Conservation (phyloP, 2,329 filamentous ascomycete genomes). For the Chaetomiaceae sp. region DNA sequence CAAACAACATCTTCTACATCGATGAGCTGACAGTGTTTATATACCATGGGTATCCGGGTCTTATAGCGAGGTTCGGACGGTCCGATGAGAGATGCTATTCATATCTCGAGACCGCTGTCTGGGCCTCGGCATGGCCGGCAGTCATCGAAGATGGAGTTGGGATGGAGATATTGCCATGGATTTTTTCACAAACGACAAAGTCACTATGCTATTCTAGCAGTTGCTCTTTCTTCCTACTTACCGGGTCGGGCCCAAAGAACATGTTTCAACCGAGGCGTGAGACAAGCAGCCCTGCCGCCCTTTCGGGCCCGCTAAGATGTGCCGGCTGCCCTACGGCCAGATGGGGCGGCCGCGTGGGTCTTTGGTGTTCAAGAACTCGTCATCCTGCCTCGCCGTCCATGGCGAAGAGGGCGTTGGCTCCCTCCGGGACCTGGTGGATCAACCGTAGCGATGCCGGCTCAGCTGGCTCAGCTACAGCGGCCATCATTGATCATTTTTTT, state of each 20-base stretch:
- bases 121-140: neutral
- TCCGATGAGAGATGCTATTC: neutral
- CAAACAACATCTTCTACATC: neutral
- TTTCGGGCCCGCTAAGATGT: neutral
- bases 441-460: neutral
- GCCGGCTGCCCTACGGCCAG: neutral
- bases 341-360: neutral
- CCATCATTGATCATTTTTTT: neutral
- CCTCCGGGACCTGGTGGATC: neutral
- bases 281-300: slow-evolving; percentile 9
- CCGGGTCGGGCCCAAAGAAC: neutral
- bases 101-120: neutral
- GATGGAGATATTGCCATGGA: neutral
- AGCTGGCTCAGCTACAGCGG: neutral
- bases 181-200: neutral
- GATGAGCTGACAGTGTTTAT: neutral
- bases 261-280: slow-evolving; percentile 14
- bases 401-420: neutral
- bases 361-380: neutral
- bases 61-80: neutral
- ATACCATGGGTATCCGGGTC: no score
- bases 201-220: no score
- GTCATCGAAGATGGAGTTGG: neutral
- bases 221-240: neutral
- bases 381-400: neutral